These are phyloP conservation scores for Solanum gracilifrons DNA, from an alignment of 257 asterid genomes.

Conservation along the genomic window DNA sequence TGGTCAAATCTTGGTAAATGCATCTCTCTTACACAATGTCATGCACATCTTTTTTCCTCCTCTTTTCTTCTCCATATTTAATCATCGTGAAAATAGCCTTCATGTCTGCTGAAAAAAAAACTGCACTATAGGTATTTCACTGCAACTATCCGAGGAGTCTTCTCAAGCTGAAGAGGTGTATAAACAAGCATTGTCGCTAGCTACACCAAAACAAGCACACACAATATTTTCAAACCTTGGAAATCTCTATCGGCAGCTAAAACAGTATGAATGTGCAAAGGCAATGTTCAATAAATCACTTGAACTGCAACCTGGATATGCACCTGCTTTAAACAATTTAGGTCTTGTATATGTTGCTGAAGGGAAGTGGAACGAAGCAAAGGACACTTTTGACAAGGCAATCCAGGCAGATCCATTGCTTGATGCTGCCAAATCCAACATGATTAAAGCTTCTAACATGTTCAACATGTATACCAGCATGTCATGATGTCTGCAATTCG, in stretches of 20 bases:
- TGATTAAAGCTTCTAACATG: conserved; percentile 45
- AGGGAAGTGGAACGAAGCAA: conserved; percentile 72
- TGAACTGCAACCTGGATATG: conserved; percentile 90
- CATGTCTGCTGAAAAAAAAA: not conserved
- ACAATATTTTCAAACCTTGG: conserved; percentile 77
- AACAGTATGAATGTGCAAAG: conserved; percentile 56
- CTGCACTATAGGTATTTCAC: conserved; percentile 55
- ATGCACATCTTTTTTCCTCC: not conserved
- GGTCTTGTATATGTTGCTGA: conserved; percentile 94
- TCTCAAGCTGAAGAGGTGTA: conserved; percentile 77
- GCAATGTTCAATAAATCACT: conserved; percentile 92
- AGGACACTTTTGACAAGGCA: conserved; percentile 84
- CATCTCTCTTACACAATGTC: not conserved
- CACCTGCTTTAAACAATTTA: conserved; percentile 92
- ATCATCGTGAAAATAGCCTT: not conserved
- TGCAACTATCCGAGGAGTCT: conserved; percentile 67
- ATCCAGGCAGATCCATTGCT: conserved; percentile 62
- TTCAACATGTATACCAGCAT: conserved; percentile 23
- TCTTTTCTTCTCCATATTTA: not conserved
- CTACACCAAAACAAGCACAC: conserved; percentile 69
- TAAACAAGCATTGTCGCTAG: conserved; percentile 63
- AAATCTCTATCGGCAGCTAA: conserved; percentile 66
- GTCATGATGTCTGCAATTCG: conserved; percentile 12
- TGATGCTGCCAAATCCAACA: conserved; percentile 91
- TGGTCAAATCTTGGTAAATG: conserved; percentile 93